Conservation (phyloP, 306 rosid genomes). For the Abrus pulchellus region DNA sequence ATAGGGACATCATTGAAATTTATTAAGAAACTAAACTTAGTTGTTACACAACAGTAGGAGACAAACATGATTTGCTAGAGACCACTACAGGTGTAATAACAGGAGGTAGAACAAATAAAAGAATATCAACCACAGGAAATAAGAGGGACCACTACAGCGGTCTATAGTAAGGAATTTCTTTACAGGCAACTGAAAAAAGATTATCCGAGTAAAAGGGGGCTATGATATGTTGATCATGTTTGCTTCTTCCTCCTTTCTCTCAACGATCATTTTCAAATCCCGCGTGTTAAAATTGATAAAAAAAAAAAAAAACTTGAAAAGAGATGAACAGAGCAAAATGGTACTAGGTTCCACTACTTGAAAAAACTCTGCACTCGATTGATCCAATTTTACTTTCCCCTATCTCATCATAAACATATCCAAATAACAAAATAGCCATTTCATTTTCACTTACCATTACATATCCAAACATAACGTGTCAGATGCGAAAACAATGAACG, state of each 20-base stretch:
- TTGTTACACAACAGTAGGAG: background rate
- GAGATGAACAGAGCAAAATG: background rate
- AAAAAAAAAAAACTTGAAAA: background rate
- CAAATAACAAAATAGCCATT: background rate
- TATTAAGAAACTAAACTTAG: background rate
- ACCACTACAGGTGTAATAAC: background rate
- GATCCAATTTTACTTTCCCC: too few relatives aligned
- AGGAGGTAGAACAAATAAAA: background rate
- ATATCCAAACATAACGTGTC: background rate
- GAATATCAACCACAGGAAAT: conserved; percentile 3
- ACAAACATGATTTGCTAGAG: background rate
- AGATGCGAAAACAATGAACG: background rate
- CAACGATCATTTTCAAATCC: background rate
- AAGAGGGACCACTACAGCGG: background rate
- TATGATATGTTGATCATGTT: background rate
- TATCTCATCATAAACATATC: background rate
- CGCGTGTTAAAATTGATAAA: too few relatives aligned
- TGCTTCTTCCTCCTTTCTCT: background rate
- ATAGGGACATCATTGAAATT: background rate
- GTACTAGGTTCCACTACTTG: background rate
- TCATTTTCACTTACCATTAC: background rate
- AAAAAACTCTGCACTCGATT: background rate
- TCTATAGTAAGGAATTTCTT: background rate
- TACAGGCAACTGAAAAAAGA: conserved; percentile 9
- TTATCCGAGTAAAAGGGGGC: conserved; percentile 9